Base-by-base conservation (phyloP, 2,329 filamentous ascomycete species). In the Incumbomyces delicatus region DNA sequence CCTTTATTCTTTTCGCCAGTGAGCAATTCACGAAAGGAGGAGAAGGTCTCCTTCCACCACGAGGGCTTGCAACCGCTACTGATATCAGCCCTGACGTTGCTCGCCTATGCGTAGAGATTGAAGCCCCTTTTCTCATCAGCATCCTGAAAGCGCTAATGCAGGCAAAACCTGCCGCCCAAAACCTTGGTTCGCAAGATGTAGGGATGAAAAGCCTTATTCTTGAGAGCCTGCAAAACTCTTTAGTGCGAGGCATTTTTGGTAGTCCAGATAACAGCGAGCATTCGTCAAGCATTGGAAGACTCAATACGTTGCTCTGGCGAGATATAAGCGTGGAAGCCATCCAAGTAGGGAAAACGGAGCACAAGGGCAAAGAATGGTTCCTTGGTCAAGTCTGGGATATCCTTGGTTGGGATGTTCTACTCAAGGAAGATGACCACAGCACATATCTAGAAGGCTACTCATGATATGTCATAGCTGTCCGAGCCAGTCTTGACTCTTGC, bases 341-440 rank as follows among this genome's bases (percentile, higher is more conserved):
- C 22, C 8, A 4, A 27, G 8, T 27, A 27, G 22, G 8, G 22
- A 4, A 27, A 27, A 10, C 33, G 45, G 36, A 34, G 41, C 47
- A 8, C 18, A 40, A 44, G 8, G 62, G 70, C 22, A 56, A 62
- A 13, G 60, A 70, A 7, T 78, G 75, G 73, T 80, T 77, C 53
- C 67, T 69, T 44, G 66, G 68, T 46, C 72, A 78, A 52, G 59
- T 80, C 2, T 81, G 77, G 77, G 61, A 66, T 44, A 56, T 79
- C 44, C 55, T 80, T 6, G 77, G 77, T 0, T 80, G 77, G 76
- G 74, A 79, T 41, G 61, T 74, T 5, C 57, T 74, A n/a, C 16
- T 45, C 11, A 30, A 30, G 38, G 16, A 4, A 11, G 12, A n/a
- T 35, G 33, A 27, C 5, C 22, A 27, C 5, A 27, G 22, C 22